Percentiles rank a stretch among this genome's conserved stretches.
Evolutionary conservation across 805 yeast species (phyloP).

Genomic region (Kuraishia piskuri): DNA sequence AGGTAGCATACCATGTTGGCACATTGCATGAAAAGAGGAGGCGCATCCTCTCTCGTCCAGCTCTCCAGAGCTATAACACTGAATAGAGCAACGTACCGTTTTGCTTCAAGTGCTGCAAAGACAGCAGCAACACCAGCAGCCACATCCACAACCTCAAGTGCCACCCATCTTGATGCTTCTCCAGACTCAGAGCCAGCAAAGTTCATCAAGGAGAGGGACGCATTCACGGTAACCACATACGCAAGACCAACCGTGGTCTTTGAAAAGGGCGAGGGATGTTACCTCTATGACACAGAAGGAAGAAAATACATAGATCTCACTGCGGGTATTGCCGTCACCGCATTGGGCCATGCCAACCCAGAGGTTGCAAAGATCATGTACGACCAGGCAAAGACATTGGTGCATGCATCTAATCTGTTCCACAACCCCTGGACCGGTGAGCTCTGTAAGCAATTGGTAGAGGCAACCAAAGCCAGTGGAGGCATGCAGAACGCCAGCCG

Average conservation of each 20-base stretch:
- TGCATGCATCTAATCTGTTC: slow-evolving; percentile 83
- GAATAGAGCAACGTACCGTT: background rate
- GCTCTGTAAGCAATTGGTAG: slow-evolving; percentile 62
- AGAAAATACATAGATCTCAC: slow-evolving; percentile 80
- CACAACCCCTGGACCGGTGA: slow-evolving; percentile 80
- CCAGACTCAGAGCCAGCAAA: slow-evolving; percentile 22
- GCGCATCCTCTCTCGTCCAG: background rate
- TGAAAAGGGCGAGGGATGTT: slow-evolving; percentile 75
- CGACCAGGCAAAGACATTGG: slow-evolving; percentile 64
- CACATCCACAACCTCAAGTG: background rate
- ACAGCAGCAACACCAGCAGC: background rate
- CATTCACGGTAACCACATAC: slow-evolving; percentile 67
- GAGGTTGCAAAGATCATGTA: slow-evolving; percentile 61
- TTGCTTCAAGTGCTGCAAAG: background rate
- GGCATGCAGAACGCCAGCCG: slow-evolving; percentile 77
- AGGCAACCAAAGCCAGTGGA: slow-evolving; percentile 58
- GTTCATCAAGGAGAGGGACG: slow-evolving; percentile 36
- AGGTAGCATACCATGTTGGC: background rate
- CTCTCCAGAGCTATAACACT: background rate
- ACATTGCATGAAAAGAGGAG: background rate
- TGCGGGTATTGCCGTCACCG: slow-evolving; percentile 97
- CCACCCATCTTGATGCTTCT: background rate
- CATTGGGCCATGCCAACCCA: slow-evolving; percentile 79
- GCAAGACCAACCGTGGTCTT: slow-evolving; percentile 72
- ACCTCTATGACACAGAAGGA: slow-evolving; percentile 72